Percentiles rank a stretch among this genome's conserved stretches.
Conservation (phyloP, 169 alveolate species). For the Eimeria praecox region DNA sequence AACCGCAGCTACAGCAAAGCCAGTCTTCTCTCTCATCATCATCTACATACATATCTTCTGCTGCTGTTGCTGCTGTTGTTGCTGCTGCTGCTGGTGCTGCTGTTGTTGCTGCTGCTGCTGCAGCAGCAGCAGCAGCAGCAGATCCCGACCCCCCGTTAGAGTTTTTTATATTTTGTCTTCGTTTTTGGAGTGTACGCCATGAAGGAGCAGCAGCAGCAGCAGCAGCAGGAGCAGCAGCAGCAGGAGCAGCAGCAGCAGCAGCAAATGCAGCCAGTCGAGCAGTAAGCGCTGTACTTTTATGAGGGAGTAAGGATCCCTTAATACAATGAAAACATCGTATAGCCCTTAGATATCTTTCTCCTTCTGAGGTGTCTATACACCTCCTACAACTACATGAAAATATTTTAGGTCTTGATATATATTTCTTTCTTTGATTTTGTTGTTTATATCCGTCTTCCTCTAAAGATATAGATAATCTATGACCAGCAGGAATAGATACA, state of each 20-base stretch:
- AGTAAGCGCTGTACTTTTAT: constrained; percentile 72
- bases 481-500: constrained; percentile 90
- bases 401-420: constrained; percentile 82
- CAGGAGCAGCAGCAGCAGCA: too few relatives aligned
- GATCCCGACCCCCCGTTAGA: too few relatives aligned
- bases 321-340: constrained; percentile 87
- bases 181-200: too few relatives aligned
- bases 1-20: constrained; percentile 89
- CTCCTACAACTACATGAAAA: constrained; percentile 89
- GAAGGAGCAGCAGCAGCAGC: too few relatives aligned
- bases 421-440: constrained; percentile 85
- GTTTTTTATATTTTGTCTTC: too few relatives aligned
- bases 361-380: constrained; percentile 81
- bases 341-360: constrained; percentile 85
- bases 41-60: too few relatives aligned
- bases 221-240: too few relatives aligned
- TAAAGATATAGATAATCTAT: constrained; percentile 87
- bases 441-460: constrained; percentile 91
- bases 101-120: not conserved
- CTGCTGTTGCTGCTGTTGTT: not conserved
- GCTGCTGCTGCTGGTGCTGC: constrained; percentile 7
- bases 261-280: constrained; percentile 68
- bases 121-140: not conserved
- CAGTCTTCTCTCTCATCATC: constrained; percentile 65
- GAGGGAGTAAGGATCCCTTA: constrained; percentile 86